Percentiles rank a stretch among this genome's conserved stretches.
Evolutionary conservation across 148 eudicot species (phyloP).

Genomic region (Mesembryanthemum crystallinum): DNA sequence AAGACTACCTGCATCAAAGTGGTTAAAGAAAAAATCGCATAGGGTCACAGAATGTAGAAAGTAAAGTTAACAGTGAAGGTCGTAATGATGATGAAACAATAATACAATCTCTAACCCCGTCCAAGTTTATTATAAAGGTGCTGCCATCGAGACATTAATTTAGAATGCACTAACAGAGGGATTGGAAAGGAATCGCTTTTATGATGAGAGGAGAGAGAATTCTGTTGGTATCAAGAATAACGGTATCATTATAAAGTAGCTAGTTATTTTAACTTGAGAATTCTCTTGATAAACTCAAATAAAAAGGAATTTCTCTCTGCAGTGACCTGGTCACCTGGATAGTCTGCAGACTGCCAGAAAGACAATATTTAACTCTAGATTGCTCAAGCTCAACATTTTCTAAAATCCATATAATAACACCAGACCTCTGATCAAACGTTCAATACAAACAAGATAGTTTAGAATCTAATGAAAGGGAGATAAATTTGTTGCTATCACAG

Average conservation of each 20-base stretch:
- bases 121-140: not conserved
- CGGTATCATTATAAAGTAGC: not conserved
- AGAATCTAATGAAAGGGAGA: not conserved
- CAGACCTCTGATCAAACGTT: not conserved
- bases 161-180: not conserved
- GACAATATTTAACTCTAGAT: not conserved
- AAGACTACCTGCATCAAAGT: slow-evolving; percentile 67
- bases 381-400: not conserved
- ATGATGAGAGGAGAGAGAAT: not conserved
- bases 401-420: not conserved
- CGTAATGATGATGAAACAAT: not conserved
- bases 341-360: not conserved
- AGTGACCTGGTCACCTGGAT: not conserved
- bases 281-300: not conserved
- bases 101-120: not conserved
- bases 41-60: not conserved
- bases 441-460: not conserved
- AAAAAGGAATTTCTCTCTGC: not conserved
- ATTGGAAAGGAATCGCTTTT: too few relatives aligned
- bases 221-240: not conserved
- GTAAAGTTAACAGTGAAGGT: not conserved
- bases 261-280: not conserved
- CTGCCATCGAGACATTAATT: not conserved
- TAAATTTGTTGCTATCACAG: not conserved
- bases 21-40: not conserved